Conservation (phyloP, 2,329 filamentous ascomycete genomes). For the Aspergillus sp. region DNA sequence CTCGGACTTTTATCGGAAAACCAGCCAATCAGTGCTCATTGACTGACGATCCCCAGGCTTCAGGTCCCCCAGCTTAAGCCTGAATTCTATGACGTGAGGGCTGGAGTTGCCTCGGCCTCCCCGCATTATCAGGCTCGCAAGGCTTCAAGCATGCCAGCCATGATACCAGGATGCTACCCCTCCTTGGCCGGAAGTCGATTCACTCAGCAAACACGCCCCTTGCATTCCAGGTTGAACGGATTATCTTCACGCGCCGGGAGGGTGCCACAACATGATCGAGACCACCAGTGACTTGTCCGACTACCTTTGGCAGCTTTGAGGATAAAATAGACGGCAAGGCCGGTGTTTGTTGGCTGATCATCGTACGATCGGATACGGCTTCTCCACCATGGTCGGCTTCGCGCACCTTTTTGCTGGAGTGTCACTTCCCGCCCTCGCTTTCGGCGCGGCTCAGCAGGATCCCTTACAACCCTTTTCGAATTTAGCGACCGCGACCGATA, state of each 20-base stretch:
- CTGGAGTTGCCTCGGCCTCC: background rate
- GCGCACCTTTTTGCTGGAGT: constrained; percentile 20
- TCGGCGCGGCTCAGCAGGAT: constrained; percentile 21
- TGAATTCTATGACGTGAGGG: background rate
- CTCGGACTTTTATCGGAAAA: constrained; percentile 31
- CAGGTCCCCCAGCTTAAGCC: background rate
- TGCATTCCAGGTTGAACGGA: constrained; percentile 21
- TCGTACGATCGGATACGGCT: constrained; percentile 7
- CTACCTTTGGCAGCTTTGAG: background rate
- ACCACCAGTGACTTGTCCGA: constrained; percentile 1
- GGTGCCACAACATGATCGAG: constrained; percentile 11
- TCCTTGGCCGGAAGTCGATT: background rate
- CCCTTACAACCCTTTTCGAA: constrained; percentile 4
- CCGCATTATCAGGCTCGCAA: background rate
- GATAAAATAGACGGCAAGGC: constrained; percentile 7
- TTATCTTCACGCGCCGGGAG: constrained; percentile 11
- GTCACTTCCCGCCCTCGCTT: constrained; percentile 27
- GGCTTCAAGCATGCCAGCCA: background rate
- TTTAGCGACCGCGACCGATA: constrained; percentile 14
- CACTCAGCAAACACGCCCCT: background rate
- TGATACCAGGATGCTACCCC: background rate
- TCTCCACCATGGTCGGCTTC: constrained; percentile 24
- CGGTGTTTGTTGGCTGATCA: background rate
- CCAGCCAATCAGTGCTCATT: constrained; percentile 22
- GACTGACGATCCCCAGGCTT: constrained; percentile 16